Base-by-base conservation (phyloP, 495 filamentous ascomycete species). In the Hyaloscypha finlandica region DNA sequence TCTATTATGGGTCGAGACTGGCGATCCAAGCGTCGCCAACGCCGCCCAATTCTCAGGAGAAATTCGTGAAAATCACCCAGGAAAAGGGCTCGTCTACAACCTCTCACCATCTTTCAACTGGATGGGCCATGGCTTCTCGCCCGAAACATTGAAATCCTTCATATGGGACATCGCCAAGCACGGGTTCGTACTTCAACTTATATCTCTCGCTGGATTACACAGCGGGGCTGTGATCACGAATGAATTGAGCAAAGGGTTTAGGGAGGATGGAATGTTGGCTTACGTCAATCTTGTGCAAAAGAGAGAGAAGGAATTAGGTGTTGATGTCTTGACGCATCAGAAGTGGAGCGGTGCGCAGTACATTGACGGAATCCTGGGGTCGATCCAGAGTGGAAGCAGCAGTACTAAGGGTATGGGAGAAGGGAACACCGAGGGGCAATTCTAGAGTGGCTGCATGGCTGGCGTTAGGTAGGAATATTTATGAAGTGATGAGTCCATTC, bases 101-200 rank as follows among this genome's bases (percentile, higher is more conserved):
- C 86, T 99, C 3, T 90, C 85, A 22, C 95, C 95, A 11, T 95
- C 91, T 22, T 99, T 99, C 86, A 98, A 99, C 82, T 99, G 95
- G 95, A 92, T 95, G 86, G 87, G 85, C 31, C 93, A 98, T 77
- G 95, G 95, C 31, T 99, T 98, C 78, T 86, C 87, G 14, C 86
- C 91, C 61, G 86, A 82, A 29, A 84, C 89, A 5, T 82, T 99
- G 45, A 90, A 89, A 77, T 90, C 86, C 8, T 99, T 99, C 74
- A 89, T 98, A 70, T 97, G 94, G 94, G 95, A 98, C 77, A 84
- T 99, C 39, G 95, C 92, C 6, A 88, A 90, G 78, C 89, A 97
- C 70, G 96, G 93, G 8, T 97, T 99, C 74, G 91, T 97, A 29
- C 81, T 99, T 55, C 95, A 99, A 83, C 82, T 99, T 16, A 91